Base-by-base conservation (phyloP, 2,329 filamentous ascomycete species). In the Calycina marina region DNA sequence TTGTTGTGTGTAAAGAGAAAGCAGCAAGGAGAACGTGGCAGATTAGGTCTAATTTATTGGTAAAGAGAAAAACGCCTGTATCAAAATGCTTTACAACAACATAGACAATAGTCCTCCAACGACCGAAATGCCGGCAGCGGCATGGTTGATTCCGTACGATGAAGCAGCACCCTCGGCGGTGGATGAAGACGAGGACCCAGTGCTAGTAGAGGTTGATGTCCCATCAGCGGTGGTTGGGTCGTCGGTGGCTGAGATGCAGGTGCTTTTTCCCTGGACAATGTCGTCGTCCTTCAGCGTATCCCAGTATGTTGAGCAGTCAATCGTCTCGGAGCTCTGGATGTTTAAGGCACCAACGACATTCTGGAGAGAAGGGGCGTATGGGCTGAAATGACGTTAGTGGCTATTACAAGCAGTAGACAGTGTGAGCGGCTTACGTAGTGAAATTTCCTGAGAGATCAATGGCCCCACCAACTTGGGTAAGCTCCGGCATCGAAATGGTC, bases 401-500 rank as follows among this genome's bases (percentile, higher is more conserved):
- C n/a, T 38, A 49, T 63, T 47, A 60, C 55, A 37, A 38, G 17
- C 2, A 18, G 17, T 6, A 5, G 16, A 2, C 4, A 6, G 8
- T 12, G 12, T 5, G n/a, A 6, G 17, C 27, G 6, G 4, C 82
- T 65, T 68, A 92, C 84, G 70, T 65, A 41, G 73, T 68, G 58
- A 94, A 92, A 63, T 74, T 79, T 50, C 90, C 90, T 48, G 76
- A 75, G 56, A 93, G 72, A 56, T 84, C 77, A 52, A 96, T 66
- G 49, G 83, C 84, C 61, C 86, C 88, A 42, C 65, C 69, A 37
- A 94, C 72, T 34, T 62, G 69, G 52, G 69, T 53, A 16, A 98
- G 69, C 42, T 63, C 54, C 40, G 69, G 66, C 60, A 96, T 80
- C 18, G 72, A 72, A 42, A 94, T 65, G 39, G 61, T 54, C 35